Evolutionary conservation across 306 rosid genomes (phyloP).

Genomic region (Mucuna pruriens): DNA sequence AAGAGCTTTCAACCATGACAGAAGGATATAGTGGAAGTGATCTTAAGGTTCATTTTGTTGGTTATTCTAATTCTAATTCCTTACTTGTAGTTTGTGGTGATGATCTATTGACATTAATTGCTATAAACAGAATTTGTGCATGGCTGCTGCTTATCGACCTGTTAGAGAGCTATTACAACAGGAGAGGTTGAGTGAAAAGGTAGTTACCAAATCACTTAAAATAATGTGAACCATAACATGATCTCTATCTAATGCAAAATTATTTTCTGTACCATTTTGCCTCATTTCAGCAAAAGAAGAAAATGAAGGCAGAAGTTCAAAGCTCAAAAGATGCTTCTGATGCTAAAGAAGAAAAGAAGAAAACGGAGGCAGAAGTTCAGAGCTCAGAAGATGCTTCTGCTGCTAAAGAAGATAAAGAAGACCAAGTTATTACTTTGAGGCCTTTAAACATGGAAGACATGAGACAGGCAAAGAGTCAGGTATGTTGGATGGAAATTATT

Average conservation of each 20-base stretch:
- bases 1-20: constrained; percentile 67
- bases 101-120: constrained; percentile 40
- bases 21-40: constrained; percentile 86
- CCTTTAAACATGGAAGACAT: constrained; percentile 83
- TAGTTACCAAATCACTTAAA: constrained; percentile 33
- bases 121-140: constrained; percentile 74
- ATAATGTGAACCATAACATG: not conserved
- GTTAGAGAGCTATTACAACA: constrained; percentile 79
- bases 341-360: constrained; percentile 62
- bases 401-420: constrained; percentile 59
- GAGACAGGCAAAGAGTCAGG: constrained; percentile 86
- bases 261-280: not conserved
- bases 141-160: constrained; percentile 80
- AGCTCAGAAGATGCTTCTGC: constrained; percentile 53
- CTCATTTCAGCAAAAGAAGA: constrained; percentile 63
- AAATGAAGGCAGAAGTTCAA: constrained; percentile 50
- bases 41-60: constrained; percentile 64
- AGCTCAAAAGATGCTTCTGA: constrained; percentile 52
- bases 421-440: constrained; percentile 57
- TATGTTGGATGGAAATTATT: constrained; percentile 24
- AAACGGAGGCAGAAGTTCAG: constrained; percentile 50
- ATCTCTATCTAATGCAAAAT: not conserved
- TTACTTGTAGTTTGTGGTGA: not conserved
- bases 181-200: constrained; percentile 68
- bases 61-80: not conserved